These are phyloP conservation scores for Coffea eugenioides DNA, from an alignment of 257 asterid species.

Conservation along the genomic window DNA sequence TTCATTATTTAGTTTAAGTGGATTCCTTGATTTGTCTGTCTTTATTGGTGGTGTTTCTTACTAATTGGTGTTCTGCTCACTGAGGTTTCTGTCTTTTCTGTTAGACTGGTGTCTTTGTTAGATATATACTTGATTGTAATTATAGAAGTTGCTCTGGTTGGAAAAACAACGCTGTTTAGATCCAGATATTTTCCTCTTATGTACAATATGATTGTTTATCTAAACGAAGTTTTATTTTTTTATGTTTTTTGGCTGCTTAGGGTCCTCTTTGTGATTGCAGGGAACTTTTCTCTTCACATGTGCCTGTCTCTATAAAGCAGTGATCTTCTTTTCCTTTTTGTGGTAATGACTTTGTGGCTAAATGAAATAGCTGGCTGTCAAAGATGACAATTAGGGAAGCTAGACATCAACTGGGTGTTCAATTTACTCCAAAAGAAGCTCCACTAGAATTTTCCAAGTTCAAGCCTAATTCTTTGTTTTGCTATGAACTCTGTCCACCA, in stretches of 20 bases:
- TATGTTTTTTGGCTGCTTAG: background rate
- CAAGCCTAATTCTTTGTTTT: background rate
- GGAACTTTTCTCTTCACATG: background rate
- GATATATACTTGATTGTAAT: background rate
- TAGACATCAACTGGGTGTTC: background rate
- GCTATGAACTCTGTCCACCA: background rate
- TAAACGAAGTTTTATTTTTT: background rate
- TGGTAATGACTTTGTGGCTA: background rate
- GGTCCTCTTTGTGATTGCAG: background rate
- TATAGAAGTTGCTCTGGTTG: background rate
- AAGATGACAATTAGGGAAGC: background rate
- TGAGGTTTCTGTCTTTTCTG: background rate
- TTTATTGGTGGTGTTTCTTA: background rate
- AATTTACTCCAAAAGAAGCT: background rate
- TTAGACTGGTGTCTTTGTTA: background rate
- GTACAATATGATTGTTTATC: background rate
- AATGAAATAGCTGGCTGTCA: background rate
- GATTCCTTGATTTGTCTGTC: background rate
- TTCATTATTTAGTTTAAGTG: background rate
- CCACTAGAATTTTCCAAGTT: background rate
- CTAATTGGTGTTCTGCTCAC: background rate
- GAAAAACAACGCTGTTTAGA: background rate
- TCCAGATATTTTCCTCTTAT: background rate
- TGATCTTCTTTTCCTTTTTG: background rate
- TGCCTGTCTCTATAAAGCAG: background rate